These are phyloP conservation scores for Phytophthora cryptogea DNA, from an alignment of 352 stramenopile genomes.

Conservation along the genomic window DNA sequence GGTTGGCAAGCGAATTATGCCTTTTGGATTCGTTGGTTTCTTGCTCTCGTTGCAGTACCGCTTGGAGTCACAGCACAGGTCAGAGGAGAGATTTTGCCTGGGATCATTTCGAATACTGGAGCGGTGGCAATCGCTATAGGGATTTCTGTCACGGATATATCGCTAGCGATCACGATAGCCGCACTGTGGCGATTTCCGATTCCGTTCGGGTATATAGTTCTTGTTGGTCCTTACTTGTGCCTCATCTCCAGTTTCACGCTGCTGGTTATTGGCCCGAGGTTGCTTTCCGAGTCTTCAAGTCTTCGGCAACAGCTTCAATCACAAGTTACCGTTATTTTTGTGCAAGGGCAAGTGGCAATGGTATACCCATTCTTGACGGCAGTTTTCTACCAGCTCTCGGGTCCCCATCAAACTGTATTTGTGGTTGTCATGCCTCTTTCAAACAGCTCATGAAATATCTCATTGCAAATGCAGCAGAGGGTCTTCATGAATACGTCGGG, in stretches of 20 bases:
- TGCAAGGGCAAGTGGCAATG: conserved; percentile 14
- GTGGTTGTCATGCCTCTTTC: conserved; percentile 16
- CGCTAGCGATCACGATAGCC: conserved; percentile 7
- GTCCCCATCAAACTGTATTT: conserved; percentile 5
- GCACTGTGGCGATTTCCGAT: conserved; percentile 19
- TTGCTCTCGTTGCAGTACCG: conserved; percentile 10
- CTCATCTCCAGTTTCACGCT: conserved; percentile 9
- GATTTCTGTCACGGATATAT: conserved; percentile 2
- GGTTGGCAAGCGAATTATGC: conserved; percentile 26
- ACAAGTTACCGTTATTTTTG: conserved; percentile 10
- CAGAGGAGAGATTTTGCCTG: conserved; percentile 4
- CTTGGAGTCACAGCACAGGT: conserved; percentile 11
- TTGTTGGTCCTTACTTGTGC: conserved; percentile 3
- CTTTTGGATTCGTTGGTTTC: conserved; percentile 24
- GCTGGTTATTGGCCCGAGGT: neutral
- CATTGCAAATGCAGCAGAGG: conserved; percentile 1
- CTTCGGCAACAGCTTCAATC: conserved; percentile 10
- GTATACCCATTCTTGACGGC: conserved; percentile 19
- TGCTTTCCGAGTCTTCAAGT: neutral
- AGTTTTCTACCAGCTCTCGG: conserved; percentile 6
- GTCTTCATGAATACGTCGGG: conserved; percentile 22
- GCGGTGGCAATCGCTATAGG: conserved; percentile 3
- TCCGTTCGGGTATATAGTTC: conserved; percentile 23
- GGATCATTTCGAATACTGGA: conserved; percentile 7
- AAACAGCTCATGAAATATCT: conserved; percentile 24